These are phyloP conservation scores for Calonectria fujianensis DNA, from an alignment of 2,329 filamentous ascomycete species.

Conservation along the genomic window DNA sequence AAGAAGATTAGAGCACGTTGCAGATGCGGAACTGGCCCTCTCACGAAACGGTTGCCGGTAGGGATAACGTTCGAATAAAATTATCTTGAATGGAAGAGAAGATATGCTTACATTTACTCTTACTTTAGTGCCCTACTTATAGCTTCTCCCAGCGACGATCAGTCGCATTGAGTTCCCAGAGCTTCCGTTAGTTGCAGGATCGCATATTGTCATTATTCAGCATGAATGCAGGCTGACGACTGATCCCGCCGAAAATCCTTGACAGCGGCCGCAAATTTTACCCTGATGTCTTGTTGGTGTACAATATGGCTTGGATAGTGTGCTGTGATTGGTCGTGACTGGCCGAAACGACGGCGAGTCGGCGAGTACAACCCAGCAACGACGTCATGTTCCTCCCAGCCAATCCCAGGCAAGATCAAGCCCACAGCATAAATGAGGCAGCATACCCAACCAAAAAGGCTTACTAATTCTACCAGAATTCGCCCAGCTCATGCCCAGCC, in stretches of 20 bases:
- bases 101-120: background rate
- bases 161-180: background rate
- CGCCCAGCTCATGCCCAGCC: background rate
- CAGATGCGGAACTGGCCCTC: background rate
- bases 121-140: background rate
- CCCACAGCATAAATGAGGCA: background rate
- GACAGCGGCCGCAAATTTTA: background rate
- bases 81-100: background rate
- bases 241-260: background rate
- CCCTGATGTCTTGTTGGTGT: too few relatives aligned
- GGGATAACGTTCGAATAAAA: background rate
- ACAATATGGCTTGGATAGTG: background rate
- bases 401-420: background rate
- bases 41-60: background rate
- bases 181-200: background rate
- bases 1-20: background rate
- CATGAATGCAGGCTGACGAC: background rate
- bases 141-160: background rate
- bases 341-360: background rate
- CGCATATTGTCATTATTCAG: background rate
- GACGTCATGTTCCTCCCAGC: background rate
- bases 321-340: background rate
- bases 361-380: conserved; percentile 7
- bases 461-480: too few relatives aligned
- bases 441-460: too few relatives aligned